These are phyloP conservation scores for Backusella circina DNA, from an alignment of 192 early-diverging fungal species.

Conservation along the genomic window DNA sequence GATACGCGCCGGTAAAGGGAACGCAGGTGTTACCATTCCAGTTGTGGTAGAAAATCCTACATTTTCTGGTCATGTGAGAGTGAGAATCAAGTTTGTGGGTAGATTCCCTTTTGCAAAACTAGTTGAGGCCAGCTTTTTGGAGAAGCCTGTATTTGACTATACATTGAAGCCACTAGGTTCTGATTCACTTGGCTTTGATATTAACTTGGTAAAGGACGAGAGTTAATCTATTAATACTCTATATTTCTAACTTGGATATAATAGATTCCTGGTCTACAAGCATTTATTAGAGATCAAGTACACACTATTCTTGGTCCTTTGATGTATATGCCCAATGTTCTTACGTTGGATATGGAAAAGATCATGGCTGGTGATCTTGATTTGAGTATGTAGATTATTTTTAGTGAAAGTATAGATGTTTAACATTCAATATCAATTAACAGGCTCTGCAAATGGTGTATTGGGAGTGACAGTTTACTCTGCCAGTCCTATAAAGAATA, in stretches of 20 bases:
- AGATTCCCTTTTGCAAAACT: conserved; percentile 69
- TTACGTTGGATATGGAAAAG: conserved; percentile 25
- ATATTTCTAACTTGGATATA: neutral
- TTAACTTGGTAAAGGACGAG: conserved; percentile 47
- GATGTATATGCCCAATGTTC: conserved; percentile 33
- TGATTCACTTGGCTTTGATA: conserved; percentile 63
- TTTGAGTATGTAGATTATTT: conserved; percentile 16
- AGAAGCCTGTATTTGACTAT: conserved; percentile 74
- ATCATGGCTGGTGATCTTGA: conserved; percentile 26
- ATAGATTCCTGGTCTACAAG: conserved; percentile 62
- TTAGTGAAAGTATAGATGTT: neutral
- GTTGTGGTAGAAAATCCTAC: conserved; percentile 71
- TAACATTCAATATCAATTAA: neutral
- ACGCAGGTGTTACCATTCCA: conserved; percentile 70
- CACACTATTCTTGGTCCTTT: conserved; percentile 50
- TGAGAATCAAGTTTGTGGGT: conserved; percentile 67
- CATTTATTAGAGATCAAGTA: conserved; percentile 56
- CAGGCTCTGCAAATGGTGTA: conserved; percentile 26
- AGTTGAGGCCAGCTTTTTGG: conserved; percentile 68
- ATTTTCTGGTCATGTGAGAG: conserved; percentile 61
- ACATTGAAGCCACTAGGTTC: conserved; percentile 69
- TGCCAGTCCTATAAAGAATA: conserved; percentile 14
- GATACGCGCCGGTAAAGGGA: conserved; percentile 72
- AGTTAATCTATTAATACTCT: neutral
- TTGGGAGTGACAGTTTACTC: conserved; percentile 24